Evolutionary conservation across 495 filamentous ascomycete genomes (phyloP).

Genomic region (Penicillium bialowiezense): DNA sequence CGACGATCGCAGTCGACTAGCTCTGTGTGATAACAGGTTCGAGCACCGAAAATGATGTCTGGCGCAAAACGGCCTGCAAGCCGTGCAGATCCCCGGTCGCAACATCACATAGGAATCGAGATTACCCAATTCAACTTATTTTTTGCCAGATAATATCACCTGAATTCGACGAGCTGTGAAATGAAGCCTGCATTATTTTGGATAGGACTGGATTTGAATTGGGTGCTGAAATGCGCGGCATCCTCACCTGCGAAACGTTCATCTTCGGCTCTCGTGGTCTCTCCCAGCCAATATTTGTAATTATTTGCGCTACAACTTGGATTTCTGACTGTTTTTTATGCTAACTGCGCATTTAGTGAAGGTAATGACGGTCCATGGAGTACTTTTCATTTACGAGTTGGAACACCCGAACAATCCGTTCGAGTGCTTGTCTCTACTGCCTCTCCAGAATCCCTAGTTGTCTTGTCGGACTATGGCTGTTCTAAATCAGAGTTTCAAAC

Average conservation of each 20-base stretch:
- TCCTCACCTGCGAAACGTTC: constrained; percentile 3
- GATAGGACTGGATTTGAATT: background rate
- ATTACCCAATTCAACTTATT: too few relatives aligned
- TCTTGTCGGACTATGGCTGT: constrained; percentile 21
- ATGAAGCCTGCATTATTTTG: too few relatives aligned
- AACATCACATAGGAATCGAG: constrained; percentile 7
- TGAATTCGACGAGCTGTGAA: too few relatives aligned
- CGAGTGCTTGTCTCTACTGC: constrained; percentile 20
- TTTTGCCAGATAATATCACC: background rate
- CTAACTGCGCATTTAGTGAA: constrained; percentile 3
- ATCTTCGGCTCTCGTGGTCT: constrained; percentile 13
- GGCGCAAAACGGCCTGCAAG: too few relatives aligned
- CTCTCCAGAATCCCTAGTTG: constrained; percentile 21
- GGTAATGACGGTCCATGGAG: constrained; percentile 26
- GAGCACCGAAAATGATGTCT: constrained; percentile 6
- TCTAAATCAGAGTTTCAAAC: constrained; percentile 13
- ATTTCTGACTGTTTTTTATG: too few relatives aligned
- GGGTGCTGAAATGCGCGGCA: constrained; percentile 3
- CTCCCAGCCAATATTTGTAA: constrained; percentile 22
- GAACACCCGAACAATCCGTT: constrained; percentile 15
- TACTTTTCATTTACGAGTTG: constrained; percentile 17
- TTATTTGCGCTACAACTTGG: too few relatives aligned
- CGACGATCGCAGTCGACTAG: constrained; percentile 10
- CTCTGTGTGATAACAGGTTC: background rate
- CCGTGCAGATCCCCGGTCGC: background rate